A percentile compares a stretch with the other conserved stretches of the same genome.
These are phyloP conservation scores for Pseudogymnoascus sp. DNA, from an alignment of 2,329 filamentous ascomycete species.

Conservation along the genomic window DNA sequence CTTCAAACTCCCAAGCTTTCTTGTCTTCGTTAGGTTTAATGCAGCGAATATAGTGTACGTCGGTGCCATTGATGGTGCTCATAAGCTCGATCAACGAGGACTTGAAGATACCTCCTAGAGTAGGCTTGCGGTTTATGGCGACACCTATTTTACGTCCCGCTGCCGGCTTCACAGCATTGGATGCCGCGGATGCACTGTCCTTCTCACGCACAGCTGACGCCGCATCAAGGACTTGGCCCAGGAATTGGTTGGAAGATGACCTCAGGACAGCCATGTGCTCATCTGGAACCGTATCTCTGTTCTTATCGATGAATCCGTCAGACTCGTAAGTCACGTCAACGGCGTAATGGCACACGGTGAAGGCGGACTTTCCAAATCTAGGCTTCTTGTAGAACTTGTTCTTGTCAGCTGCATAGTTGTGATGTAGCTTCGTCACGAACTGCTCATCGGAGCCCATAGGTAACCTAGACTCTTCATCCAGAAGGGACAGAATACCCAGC, in stretches of 20 bases:
- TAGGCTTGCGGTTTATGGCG: constrained; percentile 91
- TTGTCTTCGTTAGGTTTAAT: constrained; percentile 99
- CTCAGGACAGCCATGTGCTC: constrained; percentile 93
- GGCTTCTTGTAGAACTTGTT: constrained; percentile 98
- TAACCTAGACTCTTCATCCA: constrained; percentile 92
- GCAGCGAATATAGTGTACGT: constrained; percentile 97
- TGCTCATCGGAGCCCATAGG: constrained; percentile 97
- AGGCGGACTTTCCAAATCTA: constrained; percentile 91
- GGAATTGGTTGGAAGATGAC: constrained; percentile 75
- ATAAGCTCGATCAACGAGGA: constrained; percentile 97
- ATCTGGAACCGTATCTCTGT: constrained; percentile 95
- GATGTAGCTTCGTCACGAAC: constrained; percentile 91
- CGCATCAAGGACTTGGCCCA: constrained; percentile 75
- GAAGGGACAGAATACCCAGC: constrained; percentile 79
- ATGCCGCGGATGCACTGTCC: constrained; percentile 58
- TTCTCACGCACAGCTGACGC: constrained; percentile 85
- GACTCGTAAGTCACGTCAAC: constrained; percentile 98
- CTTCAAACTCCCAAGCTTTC: constrained; percentile 95
- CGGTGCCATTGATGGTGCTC: constrained; percentile 94
- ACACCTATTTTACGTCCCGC: constrained; percentile 82
- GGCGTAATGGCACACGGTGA: constrained; percentile 97
- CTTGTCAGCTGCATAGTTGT: constrained; percentile 85
- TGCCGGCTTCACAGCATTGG: constrained; percentile 68
- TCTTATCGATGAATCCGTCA: constrained; percentile 99
- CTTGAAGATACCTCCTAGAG: constrained; percentile 96